These are phyloP conservation scores for Pueraria montana DNA, from an alignment of 306 rosid species.

Conservation along the genomic window DNA sequence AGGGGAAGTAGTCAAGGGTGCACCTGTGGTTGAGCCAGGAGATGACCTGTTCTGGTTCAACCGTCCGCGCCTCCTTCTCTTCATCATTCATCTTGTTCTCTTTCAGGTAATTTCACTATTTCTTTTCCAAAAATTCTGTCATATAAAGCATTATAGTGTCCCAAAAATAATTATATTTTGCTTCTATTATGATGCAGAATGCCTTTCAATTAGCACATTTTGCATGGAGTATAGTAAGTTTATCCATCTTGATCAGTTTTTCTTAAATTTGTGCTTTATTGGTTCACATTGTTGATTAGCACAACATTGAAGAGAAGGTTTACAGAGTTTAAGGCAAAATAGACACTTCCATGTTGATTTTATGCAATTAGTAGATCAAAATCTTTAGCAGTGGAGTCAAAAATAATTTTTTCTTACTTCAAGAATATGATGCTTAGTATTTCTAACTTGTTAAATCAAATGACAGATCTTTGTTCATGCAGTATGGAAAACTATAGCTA, in stretches of 20 bases:
- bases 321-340: background rate
- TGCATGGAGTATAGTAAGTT: slow-evolving; percentile 75
- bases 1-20: slow-evolving; percentile 79
- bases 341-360: background rate
- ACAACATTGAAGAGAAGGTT: background rate
- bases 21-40: slow-evolving; percentile 79
- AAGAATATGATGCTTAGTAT: background rate
- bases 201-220: slow-evolving; percentile 87
- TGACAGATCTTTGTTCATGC: background rate
- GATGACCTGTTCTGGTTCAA: slow-evolving; percentile 89
- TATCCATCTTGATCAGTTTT: slow-evolving; percentile 16
- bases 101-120: slow-evolving; percentile 64
- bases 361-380: background rate
- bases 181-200: slow-evolving; percentile 60
- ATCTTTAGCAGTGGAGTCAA: background rate
- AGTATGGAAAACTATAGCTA: background rate
- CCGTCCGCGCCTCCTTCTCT: slow-evolving; percentile 67
- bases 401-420: background rate
- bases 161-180: slow-evolving; percentile 24
- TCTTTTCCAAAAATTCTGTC: background rate
- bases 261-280: slow-evolving; percentile 4
- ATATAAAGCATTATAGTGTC: background rate
- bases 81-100: slow-evolving; percentile 73
- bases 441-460: background rate
- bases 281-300: background rate